Conservation (phyloP, 805 yeast species). For the Candida rishiriensis region DNA sequence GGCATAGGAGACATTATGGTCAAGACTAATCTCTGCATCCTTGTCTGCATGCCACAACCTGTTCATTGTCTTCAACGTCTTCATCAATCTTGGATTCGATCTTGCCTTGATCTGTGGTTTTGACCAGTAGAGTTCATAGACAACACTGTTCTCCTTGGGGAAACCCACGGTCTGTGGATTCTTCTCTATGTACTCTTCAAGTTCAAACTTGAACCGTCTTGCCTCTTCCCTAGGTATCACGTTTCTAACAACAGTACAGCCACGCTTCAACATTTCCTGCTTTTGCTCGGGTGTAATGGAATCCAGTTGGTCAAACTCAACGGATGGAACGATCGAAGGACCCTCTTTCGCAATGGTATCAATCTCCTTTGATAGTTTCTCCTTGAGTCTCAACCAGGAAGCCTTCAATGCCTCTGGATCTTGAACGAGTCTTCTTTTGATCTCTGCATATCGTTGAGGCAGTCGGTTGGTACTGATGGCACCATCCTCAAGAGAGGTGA, state of each 20-base stretch:
- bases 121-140: constrained; percentile 35
- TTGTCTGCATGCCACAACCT: constrained; percentile 6
- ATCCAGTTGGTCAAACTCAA: constrained; percentile 14
- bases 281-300: constrained; percentile 5
- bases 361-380: constrained; percentile 16
- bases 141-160: constrained; percentile 22
- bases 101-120: constrained; percentile 35
- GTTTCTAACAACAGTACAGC: constrained; percentile 28
- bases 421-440: constrained; percentile 20
- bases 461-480: not conserved
- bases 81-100: constrained; percentile 31
- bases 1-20: constrained; percentile 34
- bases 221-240: constrained; percentile 28
- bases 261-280: constrained; percentile 16
- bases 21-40: constrained; percentile 23
- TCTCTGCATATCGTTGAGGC: constrained; percentile 3
- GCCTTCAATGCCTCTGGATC: constrained; percentile 21
- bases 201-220: constrained; percentile 11
- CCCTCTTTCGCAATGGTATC: constrained; percentile 22
- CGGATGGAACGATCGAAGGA: constrained; percentile 14
- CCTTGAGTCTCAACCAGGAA: constrained; percentile 27
- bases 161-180: constrained; percentile 30
- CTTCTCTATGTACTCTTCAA: constrained; percentile 22
- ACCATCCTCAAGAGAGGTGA: constrained; percentile 8
- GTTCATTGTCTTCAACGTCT: constrained; percentile 19